Percentiles rank a stretch among this genome's conserved stretches.
Conservation (phyloP, 2,329 filamentous ascomycete species). For the Exutisphaerella laricina region DNA sequence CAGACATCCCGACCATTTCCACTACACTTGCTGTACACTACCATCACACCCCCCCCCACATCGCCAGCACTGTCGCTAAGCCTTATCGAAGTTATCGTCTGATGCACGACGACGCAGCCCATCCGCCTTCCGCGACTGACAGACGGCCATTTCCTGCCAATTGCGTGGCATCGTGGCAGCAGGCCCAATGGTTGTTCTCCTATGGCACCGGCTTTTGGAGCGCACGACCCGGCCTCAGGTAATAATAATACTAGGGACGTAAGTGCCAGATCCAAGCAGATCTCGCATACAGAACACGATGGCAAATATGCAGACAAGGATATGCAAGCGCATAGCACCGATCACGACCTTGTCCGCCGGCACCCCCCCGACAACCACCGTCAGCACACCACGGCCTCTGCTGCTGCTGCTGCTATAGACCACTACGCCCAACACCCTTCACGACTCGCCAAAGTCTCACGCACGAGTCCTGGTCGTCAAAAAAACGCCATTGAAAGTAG, state of each 20-base stretch:
- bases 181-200: conserved; percentile 14
- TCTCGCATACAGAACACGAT: conserved; percentile 11
- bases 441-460: conserved; percentile 9
- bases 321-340: not conserved
- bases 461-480: conserved; percentile 2
- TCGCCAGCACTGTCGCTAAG: not conserved
- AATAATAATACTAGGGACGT: not conserved
- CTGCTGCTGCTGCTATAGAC: too few relatives aligned
- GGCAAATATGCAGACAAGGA: conserved; percentile 1
- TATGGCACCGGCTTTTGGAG: conserved; percentile 17
- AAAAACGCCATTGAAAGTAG: not conserved
- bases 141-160: conserved; percentile 6
- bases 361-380: not conserved
- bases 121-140: conserved; percentile 1
- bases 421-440: conserved; percentile 2
- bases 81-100: not conserved
- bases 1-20: not conserved
- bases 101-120: not conserved
- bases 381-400: too few relatives aligned
- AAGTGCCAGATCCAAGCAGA: conserved; percentile 17
- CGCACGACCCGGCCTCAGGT: conserved; percentile 11
- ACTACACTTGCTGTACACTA: not conserved
- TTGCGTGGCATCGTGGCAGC: conserved; percentile 9
- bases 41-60: not conserved
- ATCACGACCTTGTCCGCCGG: not conserved